Percentiles rank a stretch among this genome's conserved stretches.
Evolutionary conservation across 805 yeast genomes (phyloP).

Genomic region (Allodekkera sacchari): DNA sequence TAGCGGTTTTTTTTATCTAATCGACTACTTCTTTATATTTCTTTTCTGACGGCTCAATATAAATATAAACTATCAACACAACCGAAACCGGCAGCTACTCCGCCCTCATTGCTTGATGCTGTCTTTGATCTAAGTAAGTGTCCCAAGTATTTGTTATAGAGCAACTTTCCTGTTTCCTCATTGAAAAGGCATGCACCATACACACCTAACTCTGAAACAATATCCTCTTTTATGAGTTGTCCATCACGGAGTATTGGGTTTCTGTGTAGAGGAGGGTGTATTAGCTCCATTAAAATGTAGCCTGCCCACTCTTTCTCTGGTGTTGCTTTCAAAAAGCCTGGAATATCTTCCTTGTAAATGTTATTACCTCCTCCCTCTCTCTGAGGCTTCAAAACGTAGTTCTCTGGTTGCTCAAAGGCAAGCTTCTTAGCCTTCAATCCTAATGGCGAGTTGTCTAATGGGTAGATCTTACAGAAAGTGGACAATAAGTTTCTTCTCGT

Average conservation of each 20-base stretch:
- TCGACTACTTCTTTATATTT: neutral
- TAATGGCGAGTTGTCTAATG: slow-evolving; percentile 62
- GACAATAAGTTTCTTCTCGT: slow-evolving; percentile 26
- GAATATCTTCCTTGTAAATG: slow-evolving; percentile 80
- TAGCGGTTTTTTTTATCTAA: slow-evolving; percentile 2
- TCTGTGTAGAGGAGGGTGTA: slow-evolving; percentile 60
- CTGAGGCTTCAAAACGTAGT: slow-evolving; percentile 89
- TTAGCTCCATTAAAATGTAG: slow-evolving; percentile 89
- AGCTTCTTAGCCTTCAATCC: slow-evolving; percentile 58
- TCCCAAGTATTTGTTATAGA: slow-evolving; percentile 66
- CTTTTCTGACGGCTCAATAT: slow-evolving; percentile 19
- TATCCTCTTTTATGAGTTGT: slow-evolving; percentile 55
- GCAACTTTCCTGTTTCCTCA: slow-evolving; percentile 45
- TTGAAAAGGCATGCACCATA: slow-evolving; percentile 81
- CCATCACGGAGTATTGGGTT: slow-evolving; percentile 70
- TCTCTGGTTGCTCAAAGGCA: slow-evolving; percentile 60
- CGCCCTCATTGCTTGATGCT: slow-evolving; percentile 88
- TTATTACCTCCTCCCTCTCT: slow-evolving; percentile 99
- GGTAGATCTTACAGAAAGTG: slow-evolving; percentile 83
- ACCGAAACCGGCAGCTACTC: slow-evolving; percentile 98
- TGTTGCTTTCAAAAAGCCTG: slow-evolving; percentile 51
- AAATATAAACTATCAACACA: slow-evolving; percentile 82
- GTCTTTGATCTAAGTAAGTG: slow-evolving; percentile 85
- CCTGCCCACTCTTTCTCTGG: slow-evolving; percentile 78
- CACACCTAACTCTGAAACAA: slow-evolving; percentile 85